phyloP scores from a whole-genome alignment of 2,329 filamentous ascomycete genomes.

The Stachybotrys elegans region DNA sequence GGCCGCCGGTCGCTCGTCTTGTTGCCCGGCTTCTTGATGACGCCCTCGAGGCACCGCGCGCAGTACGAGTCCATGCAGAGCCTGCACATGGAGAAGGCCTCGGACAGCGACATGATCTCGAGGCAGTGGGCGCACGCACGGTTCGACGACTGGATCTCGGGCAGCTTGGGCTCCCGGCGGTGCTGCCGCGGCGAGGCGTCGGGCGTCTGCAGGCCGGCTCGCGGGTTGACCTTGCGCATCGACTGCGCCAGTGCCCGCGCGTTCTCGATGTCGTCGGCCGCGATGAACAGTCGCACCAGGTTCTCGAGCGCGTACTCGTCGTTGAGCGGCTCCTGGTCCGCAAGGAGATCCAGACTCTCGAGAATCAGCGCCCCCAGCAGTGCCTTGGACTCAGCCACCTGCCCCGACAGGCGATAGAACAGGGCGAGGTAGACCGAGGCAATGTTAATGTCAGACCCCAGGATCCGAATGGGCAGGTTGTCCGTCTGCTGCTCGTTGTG shows the following conservation, averaged over 20 bases:
- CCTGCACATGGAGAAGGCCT: conserved; percentile 29
- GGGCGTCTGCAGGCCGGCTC: conserved; percentile 19
- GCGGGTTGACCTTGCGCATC: conserved; percentile 29
- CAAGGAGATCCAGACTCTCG: conserved; percentile 32
- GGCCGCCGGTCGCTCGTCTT: conserved; percentile 20
- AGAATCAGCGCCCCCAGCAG: conserved; percentile 27
- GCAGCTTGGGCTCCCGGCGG: conserved; percentile 28
- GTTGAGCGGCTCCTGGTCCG: conserved; percentile 35
- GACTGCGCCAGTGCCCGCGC: conserved; percentile 32
- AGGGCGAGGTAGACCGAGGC: conserved; percentile 34
- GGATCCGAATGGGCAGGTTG: conserved; percentile 33
- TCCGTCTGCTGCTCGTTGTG: conserved; percentile 31
- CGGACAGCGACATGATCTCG: conserved; percentile 22
- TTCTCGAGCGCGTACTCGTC: conserved; percentile 37
- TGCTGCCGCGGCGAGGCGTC: conserved; percentile 21
- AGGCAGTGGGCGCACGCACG: conserved; percentile 34
- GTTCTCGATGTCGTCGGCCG: conserved; percentile 29
- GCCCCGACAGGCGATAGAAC: conserved; percentile 27
- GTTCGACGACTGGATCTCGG: conserved; percentile 26
- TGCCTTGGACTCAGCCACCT: conserved; percentile 17
- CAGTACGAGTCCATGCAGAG: conserved; percentile 35
- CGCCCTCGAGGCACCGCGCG: conserved; percentile 22
- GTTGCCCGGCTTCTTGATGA: conserved; percentile 24
- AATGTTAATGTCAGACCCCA: conserved; percentile 35
- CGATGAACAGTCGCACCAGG: conserved; percentile 32